Base-by-base conservation (phyloP, 116 monocot genomes). In the Iris pallida region DNA sequence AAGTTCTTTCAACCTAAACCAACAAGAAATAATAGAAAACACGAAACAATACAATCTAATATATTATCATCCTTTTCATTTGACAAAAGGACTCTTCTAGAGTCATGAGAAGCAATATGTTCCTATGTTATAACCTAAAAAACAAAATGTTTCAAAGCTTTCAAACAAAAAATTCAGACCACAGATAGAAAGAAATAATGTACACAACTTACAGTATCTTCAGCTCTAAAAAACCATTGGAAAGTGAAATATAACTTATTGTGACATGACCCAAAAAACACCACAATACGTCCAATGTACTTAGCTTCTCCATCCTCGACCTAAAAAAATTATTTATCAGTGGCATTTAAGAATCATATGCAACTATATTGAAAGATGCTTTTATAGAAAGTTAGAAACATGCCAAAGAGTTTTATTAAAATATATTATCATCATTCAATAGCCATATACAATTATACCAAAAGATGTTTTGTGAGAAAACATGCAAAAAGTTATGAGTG, bases 201-300 rank as follows among this genome's bases (percentile, higher is more conserved):
- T 3, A 61, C 15, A 14, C 6, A 41, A n/a, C 64, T 16, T 64
- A 84, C 88, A 6, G 88, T 88, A 52, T 88, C 88, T 20, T 81
- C 76, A 47, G 76, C 85, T 45, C 76, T 57, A 47, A 79, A 88
- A 65, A 79, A 88, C 88, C 88, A 88, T 58, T 74, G 85, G 5
- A 79, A 58, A 15, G 79, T 82, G 56, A 88, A 88, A 45, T 79
- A 82, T 0, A 57, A 16, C 47, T 75, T n/a, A 4, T 61, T 15
- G 10, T 88, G 71, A 20, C 7, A 15, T 15, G 74, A 52, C 63
- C 79, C 69, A 66, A 88, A 88, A 8, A 88, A 75, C 64, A 84
- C 88, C 14, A 82, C 60, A 46, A 88, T 84, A 16, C 81, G 76
- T 4, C 84, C 78, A 40, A 88, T 88, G 57, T 75, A 84, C 46